Conservation (phyloP, 129 eudicot species). For the Pulicaria dysenterica region DNA sequence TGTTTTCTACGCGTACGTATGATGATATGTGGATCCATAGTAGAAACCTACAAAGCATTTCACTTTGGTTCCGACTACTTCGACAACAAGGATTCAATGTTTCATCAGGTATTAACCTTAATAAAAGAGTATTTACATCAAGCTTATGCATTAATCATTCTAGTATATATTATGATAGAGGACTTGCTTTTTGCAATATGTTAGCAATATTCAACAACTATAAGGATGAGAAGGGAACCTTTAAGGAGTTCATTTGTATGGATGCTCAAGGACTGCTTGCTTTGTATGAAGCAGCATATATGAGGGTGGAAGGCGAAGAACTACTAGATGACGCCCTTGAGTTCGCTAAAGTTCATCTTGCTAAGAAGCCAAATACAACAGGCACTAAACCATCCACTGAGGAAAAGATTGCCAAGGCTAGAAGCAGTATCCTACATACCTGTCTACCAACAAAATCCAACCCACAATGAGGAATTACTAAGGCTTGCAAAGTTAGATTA, state of each 20-base stretch:
- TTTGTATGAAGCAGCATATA: slow-evolving; percentile 47
- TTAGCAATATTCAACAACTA: slow-evolving; percentile 33
- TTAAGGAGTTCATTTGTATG: not conserved
- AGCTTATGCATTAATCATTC: no score
- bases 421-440: not conserved
- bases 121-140: not conserved
- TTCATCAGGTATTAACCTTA: slow-evolving; percentile 10
- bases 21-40: slow-evolving; percentile 1
- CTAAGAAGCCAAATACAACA: not conserved
- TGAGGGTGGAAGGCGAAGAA: slow-evolving; percentile 40
- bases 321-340: slow-evolving; percentile 32
- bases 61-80: slow-evolving; percentile 40
- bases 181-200: not conserved
- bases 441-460: not conserved
- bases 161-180: no score
- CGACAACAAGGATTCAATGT: slow-evolving; percentile 41
- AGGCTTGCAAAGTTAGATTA: no score
- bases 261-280: slow-evolving; percentile 41
- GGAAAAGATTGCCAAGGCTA: not conserved
- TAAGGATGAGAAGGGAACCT: slow-evolving; percentile 27
- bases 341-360: slow-evolving; percentile 27
- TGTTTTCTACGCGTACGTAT: not conserved
- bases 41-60: slow-evolving; percentile 19
- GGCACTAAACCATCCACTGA: not conserved
- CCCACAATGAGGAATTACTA: no score